These are phyloP conservation scores for Vishniacozyma victoriae DNA, from an alignment of 768 basidiomycete genomes.

Conservation along the genomic window DNA sequence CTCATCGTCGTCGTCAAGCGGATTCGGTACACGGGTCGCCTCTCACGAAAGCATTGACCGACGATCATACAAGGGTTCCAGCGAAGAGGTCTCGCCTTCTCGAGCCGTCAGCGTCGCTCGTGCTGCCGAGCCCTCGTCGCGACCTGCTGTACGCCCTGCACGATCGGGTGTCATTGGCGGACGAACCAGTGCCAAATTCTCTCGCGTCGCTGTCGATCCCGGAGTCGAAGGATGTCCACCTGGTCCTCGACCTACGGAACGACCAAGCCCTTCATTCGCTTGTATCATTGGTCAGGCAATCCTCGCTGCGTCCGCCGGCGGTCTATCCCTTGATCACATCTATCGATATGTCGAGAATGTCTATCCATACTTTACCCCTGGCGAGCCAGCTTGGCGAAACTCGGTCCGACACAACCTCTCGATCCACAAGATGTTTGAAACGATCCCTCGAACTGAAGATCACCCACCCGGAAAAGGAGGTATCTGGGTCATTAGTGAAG, in stretches of 20 bases:
- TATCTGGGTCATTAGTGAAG: conserved; percentile 41
- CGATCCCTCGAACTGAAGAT: conserved; percentile 55
- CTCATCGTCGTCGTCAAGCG: neutral
- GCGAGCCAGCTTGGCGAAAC: conserved; percentile 95
- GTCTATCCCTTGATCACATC: conserved; percentile 88
- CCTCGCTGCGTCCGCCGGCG: conserved; percentile 71
- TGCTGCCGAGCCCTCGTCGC: too few relatives aligned
- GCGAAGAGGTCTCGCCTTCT: neutral
- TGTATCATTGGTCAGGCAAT: conserved; percentile 94
- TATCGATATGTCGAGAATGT: conserved; percentile 93
- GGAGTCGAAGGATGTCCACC: conserved; percentile 57
- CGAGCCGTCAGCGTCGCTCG: neutral
- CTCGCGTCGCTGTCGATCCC: conserved; percentile 37
- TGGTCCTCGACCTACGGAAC: conserved; percentile 70
- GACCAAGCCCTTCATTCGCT: conserved; percentile 86
- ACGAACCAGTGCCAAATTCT: conserved; percentile 33
- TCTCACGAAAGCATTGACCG: neutral
- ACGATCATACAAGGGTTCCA: neutral
- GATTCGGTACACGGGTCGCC: neutral
- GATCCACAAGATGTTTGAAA: conserved; percentile 84
- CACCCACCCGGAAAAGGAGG: conserved; percentile 40
- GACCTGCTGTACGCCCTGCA: conserved; percentile 6
- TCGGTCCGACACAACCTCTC: conserved; percentile 95
- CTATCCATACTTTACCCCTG: conserved; percentile 86
- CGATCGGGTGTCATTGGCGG: conserved; percentile 16